Conservation (phyloP, 768 basidiomycete species). For the Kwoniella heveanensis region DNA sequence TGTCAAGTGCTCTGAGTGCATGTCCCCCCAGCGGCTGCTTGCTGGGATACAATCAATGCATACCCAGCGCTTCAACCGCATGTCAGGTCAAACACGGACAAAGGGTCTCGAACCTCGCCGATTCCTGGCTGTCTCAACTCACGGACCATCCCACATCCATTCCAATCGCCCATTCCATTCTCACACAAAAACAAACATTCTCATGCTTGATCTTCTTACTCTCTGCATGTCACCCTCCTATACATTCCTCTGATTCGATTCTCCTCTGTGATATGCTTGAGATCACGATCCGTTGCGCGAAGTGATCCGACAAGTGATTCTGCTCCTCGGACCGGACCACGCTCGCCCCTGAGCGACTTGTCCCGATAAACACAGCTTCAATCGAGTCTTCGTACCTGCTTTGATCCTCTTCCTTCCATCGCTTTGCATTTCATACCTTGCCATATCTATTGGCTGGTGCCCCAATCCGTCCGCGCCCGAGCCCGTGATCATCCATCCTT, state of each 20-base stretch:
- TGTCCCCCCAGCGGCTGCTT: no score
- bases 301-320: slow-evolving; percentile 9
- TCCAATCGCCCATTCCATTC: not conserved
- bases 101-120: not conserved
- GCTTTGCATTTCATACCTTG: slow-evolving; percentile 7
- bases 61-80: not conserved
- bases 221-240: not conserved
- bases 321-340: not conserved
- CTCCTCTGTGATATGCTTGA: no score
- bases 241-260: not conserved
- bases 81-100: not conserved
- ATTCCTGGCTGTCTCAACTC: not conserved
- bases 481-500: slow-evolving; percentile 8
- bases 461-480: slow-evolving; percentile 21
- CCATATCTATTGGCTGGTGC: not conserved
- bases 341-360: slow-evolving; percentile 16
- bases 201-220: slow-evolving; percentile 2
- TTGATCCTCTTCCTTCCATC: slow-evolving; percentile 4
- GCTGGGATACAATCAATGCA: not conserved
- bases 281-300: no score
- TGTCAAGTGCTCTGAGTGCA: not conserved
- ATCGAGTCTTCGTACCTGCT: slow-evolving; percentile 4
- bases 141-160: not conserved
- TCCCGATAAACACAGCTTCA: slow-evolving; percentile 17
- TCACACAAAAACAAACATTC: not conserved